These are phyloP conservation scores for Fusarium sp. DNA, from an alignment of 2,329 filamentous ascomycete species.

Conservation along the genomic window DNA sequence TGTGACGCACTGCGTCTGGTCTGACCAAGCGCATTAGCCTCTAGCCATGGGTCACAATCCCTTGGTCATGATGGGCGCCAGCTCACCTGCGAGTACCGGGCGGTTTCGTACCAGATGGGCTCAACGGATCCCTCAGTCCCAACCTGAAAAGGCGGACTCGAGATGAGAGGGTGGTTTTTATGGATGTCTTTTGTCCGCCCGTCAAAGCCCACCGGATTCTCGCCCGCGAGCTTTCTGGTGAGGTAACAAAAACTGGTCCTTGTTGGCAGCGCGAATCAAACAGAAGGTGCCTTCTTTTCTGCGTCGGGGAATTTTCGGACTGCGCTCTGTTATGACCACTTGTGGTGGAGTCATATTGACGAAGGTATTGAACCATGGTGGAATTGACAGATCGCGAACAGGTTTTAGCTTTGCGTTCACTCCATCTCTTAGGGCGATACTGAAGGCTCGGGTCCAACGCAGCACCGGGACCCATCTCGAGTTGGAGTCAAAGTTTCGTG, in stretches of 20 bases:
- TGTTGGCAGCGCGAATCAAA: slow-evolving; percentile 87
- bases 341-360: slow-evolving; percentile 23
- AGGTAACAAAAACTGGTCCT: slow-evolving; percentile 97
- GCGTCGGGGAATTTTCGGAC: slow-evolving; percentile 20
- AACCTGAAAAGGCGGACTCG: slow-evolving; percentile 58
- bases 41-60: slow-evolving; percentile 60
- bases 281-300: slow-evolving; percentile 72
- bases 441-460: slow-evolving; percentile 41
- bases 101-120: slow-evolving; percentile 44
- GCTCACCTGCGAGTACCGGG: slow-evolving; percentile 53
- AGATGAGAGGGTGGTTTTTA: slow-evolving; percentile 88
- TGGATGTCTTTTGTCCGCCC: slow-evolving; percentile 95
- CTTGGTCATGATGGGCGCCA: slow-evolving; percentile 66
- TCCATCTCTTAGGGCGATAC: slow-evolving; percentile 9
- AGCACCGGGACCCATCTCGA: slow-evolving; percentile 84
- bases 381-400: slow-evolving; percentile 32
- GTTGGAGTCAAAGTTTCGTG: slow-evolving; percentile 95
- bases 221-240: slow-evolving; percentile 64
- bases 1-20: slow-evolving; percentile 64
- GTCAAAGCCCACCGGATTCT: slow-evolving; percentile 73
- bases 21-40: slow-evolving; percentile 73
- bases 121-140: slow-evolving; percentile 63
- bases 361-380: slow-evolving; percentile 40
- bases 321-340: slow-evolving; percentile 37
- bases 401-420: slow-evolving; percentile 25